Evolutionary conservation across 2,329 filamentous ascomycete genomes (phyloP).

Genomic region (Fusarium cicatricum): DNA sequence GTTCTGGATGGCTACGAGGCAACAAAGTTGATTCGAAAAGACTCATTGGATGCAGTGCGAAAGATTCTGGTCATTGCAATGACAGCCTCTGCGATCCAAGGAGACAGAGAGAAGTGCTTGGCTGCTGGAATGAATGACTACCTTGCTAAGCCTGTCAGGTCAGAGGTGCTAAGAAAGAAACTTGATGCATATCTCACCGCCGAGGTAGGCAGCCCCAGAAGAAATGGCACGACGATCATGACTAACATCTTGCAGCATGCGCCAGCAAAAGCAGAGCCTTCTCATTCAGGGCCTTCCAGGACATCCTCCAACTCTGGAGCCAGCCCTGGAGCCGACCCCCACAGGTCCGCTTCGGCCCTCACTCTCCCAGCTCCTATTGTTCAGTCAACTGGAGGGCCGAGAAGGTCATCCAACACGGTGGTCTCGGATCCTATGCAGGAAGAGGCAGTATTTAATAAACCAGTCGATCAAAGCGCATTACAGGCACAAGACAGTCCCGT

Average conservation of each 20-base stretch:
- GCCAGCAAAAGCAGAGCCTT: conserved; percentile 16
- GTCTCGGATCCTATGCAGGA: conserved; percentile 44
- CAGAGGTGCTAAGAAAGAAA: conserved; percentile 85
- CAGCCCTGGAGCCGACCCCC: conserved; percentile 4
- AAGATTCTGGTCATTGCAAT: conserved; percentile 94
- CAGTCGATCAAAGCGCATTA: conserved; percentile 40
- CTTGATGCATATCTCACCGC: conserved; percentile 66
- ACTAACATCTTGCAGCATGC: conserved; percentile 28
- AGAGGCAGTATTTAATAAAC: conserved; percentile 46
- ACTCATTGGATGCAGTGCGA: conserved; percentile 77
- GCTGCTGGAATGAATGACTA: conserved; percentile 98
- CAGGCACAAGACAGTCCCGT: conserved; percentile 41
- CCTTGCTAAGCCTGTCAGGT: conserved; percentile 92
- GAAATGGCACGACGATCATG: not conserved
- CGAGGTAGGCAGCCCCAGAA: conserved; percentile 38
- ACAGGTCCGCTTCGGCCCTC: conserved; percentile 19
- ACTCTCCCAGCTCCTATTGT: conserved; percentile 12
- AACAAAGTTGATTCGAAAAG: conserved; percentile 81
- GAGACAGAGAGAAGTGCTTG: conserved; percentile 94
- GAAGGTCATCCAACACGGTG: conserved; percentile 8
- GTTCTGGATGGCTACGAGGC: conserved; percentile 92
- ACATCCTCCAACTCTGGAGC: conserved; percentile 17
- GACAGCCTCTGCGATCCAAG: conserved; percentile 94
- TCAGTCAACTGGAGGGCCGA: conserved; percentile 5
- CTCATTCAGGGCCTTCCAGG: conserved; percentile 2